Base-by-base conservation (phyloP, 306 rosid genomes). In the Carpinus fangiana region DNA sequence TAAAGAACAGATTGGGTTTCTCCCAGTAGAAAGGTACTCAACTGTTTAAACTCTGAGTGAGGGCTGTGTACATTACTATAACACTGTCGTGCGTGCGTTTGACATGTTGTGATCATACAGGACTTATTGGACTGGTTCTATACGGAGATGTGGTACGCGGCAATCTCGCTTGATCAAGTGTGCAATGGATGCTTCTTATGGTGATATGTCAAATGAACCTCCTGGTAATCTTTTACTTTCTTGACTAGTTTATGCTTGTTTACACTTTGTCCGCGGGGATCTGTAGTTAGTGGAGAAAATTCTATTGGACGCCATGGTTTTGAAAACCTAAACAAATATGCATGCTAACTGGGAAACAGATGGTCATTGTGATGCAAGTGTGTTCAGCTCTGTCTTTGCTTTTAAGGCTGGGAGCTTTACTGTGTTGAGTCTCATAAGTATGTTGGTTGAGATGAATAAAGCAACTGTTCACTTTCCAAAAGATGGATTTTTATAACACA, bases 171-270 rank as follows among this genome's bases (percentile, higher is more conserved):
- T 84, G 84, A 81, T 90, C 74, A 91, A 77, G 87, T 80, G 91
- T 81, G 89, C 97, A 47, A 87, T 84, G 92, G 98, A 95, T 85
- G 96, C 98, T 82, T 95, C 98, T 52, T 87, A 59, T 51, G 93
- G 91, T 54, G 95, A 94, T 82, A 83, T 82, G 86, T 48, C 91
- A 43, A 81, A 90, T 67, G 93, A 86, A 77, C 88, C 92, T 54
- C 0, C 92, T 7, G 98, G 96, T 90, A 88, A 85, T 53, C 78
- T 70, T 18, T 82, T 65, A 54, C 16, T 66, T 38, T 66, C 71
- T 66, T 66, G 26, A 8, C 53, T 84, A 47, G 10, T 23, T 48
- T 18, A 34, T 36, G 65, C 10, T 66, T 66, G 46, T 14, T 21
- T 66, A 17, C 17, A 38, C 11, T 14, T 31, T 36, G 17, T 59